Base-by-base conservation (phyloP, 768 basidiomycete species). In the Lyophyllum decastes region DNA sequence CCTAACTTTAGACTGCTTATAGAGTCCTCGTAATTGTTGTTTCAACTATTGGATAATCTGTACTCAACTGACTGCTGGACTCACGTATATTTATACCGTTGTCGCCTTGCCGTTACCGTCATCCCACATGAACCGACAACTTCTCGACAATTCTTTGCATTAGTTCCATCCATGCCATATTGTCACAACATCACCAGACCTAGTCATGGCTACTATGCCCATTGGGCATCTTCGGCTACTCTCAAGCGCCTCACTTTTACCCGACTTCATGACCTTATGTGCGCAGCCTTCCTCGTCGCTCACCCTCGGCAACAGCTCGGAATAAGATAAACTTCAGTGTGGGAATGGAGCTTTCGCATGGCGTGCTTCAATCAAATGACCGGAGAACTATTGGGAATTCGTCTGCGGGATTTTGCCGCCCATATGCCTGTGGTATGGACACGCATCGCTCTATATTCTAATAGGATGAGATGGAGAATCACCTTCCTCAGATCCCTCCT, bases 31-130 rank as follows among this genome's bases (percentile, higher is more conserved):
- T 70, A 70, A 69, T 72, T 59, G 54, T 62, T 60, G 58, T 64
- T 67, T 68, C 61, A 66, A 67, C 66, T 70, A 71, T 68, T 66
- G 72, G 71, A 72, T 74, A 73, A 72, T 72, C 64, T 76, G 66
- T 74, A 72, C 34, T 16, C 40, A 27, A 45, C 40, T 52, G 46
- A 56, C 55, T 51, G 26, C 44, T 52, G 58, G 55, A 57, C 55
- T 45, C 44, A 25, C 26, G n/a, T 21, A 41, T 52, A 43, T 48
- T 50, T 55, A 54, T 50, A 48, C 49, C 30, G 30, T 44, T 40
- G 33, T 25, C 12, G 38, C 34, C 49, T 54, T 44, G 27, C 17
- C 35, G 44, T 11, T 49, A n/a, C 19, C 47, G 21, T 22, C 38
- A 34, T 34, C 41, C 30, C 57, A 44, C 51, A 52, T 55, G 61